A percentile compares a stretch with the other conserved stretches of the same genome.
Conservation (phyloP, 75 land plant genomes). For the Picea sitchensis region DNA sequence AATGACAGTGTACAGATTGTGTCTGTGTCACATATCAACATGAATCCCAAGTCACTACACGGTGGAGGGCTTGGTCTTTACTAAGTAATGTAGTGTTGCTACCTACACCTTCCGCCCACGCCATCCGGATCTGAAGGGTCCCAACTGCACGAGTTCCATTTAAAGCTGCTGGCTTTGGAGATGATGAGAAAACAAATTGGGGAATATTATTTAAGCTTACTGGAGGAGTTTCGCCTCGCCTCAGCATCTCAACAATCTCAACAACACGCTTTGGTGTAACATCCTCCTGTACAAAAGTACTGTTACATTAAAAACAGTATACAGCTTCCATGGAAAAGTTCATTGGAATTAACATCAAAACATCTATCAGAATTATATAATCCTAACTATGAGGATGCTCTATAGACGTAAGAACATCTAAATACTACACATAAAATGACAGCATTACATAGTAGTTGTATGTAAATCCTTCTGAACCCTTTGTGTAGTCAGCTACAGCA, state of each 20-base stretch:
- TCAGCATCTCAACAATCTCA: slow-evolving; percentile 88
- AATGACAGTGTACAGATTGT: too few species aligned
- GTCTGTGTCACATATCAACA: too few species aligned
- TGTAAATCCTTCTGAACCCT: slow-evolving; percentile 90
- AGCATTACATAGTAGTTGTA: slow-evolving; percentile 88
- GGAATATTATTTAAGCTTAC: slow-evolving; percentile 37
- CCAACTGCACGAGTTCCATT: too few species aligned
- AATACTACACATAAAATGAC: neutral
- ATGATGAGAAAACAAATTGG: neutral
- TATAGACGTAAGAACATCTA: neutral
- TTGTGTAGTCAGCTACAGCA: slow-evolving; percentile 92
- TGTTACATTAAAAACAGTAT: neutral
- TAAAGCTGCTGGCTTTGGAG: too few species aligned
- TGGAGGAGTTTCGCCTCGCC: slow-evolving; percentile 79
- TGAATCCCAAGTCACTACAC: too few species aligned
- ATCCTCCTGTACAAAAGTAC: slow-evolving; percentile 70
- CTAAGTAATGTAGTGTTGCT: too few species aligned
- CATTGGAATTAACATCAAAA: neutral
- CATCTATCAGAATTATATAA: neutral
- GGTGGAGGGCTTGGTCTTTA: too few species aligned
- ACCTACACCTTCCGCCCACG: too few species aligned
- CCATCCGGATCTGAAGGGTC: too few species aligned
- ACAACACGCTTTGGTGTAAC: slow-evolving; percentile 84
- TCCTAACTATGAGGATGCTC: neutral
- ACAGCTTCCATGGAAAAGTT: neutral